phyloP scores from a whole-genome alignment of 2,329 filamentous ascomycete genomes.

The Colletotrichum sublineola region DNA sequence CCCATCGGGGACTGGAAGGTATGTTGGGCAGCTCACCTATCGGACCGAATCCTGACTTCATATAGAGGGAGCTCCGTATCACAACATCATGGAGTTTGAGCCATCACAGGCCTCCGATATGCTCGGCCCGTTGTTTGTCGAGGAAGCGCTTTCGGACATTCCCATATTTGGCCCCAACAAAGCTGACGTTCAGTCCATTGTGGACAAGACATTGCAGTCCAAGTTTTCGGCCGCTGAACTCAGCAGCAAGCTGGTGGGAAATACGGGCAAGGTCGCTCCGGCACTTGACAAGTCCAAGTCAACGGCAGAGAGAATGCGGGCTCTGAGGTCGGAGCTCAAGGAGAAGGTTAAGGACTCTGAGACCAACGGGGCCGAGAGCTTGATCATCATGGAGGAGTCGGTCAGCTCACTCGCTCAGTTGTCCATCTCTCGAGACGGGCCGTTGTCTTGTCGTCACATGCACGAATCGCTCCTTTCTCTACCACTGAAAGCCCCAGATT shows the following conservation, averaged over 20 bases:
- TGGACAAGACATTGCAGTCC: conserved; percentile 39
- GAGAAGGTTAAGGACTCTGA: conserved; percentile 40
- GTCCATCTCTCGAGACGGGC: conserved; percentile 53
- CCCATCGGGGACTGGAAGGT: conserved; percentile 70
- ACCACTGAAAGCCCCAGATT: conserved; percentile 59
- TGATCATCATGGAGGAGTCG: conserved; percentile 43
- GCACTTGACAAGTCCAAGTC: conserved; percentile 58
- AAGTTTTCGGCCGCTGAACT: conserved; percentile 34
- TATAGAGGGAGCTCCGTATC: conserved; percentile 65
- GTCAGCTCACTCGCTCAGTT: conserved; percentile 53
- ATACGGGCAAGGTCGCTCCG: conserved; percentile 48
- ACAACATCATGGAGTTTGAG: conserved; percentile 71
- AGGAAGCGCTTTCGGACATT: conserved; percentile 65
- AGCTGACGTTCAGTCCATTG: conserved; percentile 56
- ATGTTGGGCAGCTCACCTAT: conserved; percentile 38
- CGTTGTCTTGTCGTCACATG: conserved; percentile 66
- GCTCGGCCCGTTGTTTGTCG: conserved; percentile 66
- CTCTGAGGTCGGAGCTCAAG: conserved; percentile 53
- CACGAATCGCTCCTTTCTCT: conserved; percentile 68
- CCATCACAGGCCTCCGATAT: conserved; percentile 64
- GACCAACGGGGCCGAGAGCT: conserved; percentile 44
- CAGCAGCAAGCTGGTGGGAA: conserved; percentile 21
- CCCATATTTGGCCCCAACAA: conserved; percentile 70
- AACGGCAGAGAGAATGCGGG: conserved; percentile 63
- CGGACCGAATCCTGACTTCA: conserved; percentile 46